Percentiles rank a stretch among this genome's conserved stretches.
These are phyloP conservation scores for Triticum monococcum DNA, from an alignment of 176 grass and related monocot species.

Conservation along the genomic window DNA sequence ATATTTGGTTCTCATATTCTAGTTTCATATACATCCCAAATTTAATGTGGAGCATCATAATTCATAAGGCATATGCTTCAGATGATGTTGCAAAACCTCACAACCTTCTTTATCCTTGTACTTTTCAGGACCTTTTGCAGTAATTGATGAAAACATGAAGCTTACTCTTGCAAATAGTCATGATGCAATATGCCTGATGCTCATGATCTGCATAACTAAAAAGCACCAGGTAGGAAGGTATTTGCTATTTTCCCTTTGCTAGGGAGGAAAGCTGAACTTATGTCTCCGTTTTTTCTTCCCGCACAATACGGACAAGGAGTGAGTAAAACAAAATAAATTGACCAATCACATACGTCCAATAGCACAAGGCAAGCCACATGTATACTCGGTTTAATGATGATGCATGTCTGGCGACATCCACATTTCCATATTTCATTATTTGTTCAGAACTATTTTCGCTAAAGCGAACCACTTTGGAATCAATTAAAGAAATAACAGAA, in stretches of 20 bases:
- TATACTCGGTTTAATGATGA: background rate
- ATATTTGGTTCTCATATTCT: slow-evolving; percentile 1
- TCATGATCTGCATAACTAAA: slow-evolving; percentile 86
- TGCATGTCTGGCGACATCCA: background rate
- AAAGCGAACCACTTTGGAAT: background rate
- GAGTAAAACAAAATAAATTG: background rate
- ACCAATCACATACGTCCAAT: background rate
- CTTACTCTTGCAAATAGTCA: slow-evolving; percentile 59
- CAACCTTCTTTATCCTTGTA: background rate
- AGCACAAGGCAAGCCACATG: background rate
- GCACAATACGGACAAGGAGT: background rate
- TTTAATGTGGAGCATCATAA: background rate
- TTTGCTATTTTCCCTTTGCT: background rate
- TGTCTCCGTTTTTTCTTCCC: background rate
- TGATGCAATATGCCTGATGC: slow-evolving; percentile 83
- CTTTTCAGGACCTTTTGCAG: slow-evolving; percentile 77
- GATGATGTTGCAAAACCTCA: background rate
- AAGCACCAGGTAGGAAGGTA: slow-evolving; percentile 79
- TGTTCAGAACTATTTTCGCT: background rate
- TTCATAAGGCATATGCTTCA: background rate
- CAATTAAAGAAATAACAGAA: background rate
- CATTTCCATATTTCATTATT: background rate
- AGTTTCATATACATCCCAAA: background rate
- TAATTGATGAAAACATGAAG: slow-evolving; percentile 79
- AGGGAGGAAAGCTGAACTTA: background rate